phyloP scores from a whole-genome alignment of 495 filamentous ascomycete genomes.

The Baudoinia panamericana region DNA sequence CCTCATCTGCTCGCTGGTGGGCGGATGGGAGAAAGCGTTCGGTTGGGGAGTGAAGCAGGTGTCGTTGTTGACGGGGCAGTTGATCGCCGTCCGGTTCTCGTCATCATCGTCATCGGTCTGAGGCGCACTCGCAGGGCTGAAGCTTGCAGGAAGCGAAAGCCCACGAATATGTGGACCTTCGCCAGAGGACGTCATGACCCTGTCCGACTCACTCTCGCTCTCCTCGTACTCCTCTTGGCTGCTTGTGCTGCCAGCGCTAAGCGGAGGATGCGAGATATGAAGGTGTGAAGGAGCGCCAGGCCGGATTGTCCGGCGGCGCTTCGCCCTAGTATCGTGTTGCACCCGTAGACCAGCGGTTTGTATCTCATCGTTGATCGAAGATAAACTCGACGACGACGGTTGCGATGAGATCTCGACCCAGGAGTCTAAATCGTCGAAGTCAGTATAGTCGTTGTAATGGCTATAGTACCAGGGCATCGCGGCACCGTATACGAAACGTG shows the following conservation, averaged over 20 bases:
- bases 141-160: neutral
- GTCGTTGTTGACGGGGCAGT: slow-evolving; percentile 41
- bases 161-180: too few relatives aligned
- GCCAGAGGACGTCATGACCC: slow-evolving; percentile 70
- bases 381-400: slow-evolving; percentile 82
- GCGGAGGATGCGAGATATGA: slow-evolving; percentile 28
- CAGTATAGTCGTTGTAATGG: slow-evolving; percentile 1
- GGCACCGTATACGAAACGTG: too few relatives aligned
- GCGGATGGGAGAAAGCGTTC: slow-evolving; percentile 81
- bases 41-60: slow-evolving; percentile 70
- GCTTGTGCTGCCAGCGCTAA: slow-evolving; percentile 40
- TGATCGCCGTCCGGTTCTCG: slow-evolving; percentile 69
- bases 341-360: slow-evolving; percentile 74
- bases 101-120: slow-evolving; percentile 64
- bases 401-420: slow-evolving; percentile 95
- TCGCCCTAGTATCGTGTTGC: slow-evolving; percentile 38
- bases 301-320: slow-evolving; percentile 42
- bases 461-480: slow-evolving; percentile 5
- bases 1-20: slow-evolving; percentile 33
- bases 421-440: slow-evolving; percentile 50
- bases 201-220: slow-evolving; percentile 74
- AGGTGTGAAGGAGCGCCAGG: slow-evolving; percentile 28
- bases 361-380: slow-evolving; percentile 71
- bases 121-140: neutral
- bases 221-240: slow-evolving; percentile 87